Conservation (phyloP, 2,329 filamentous ascomycete genomes). For the Leptographium radiaticola region DNA sequence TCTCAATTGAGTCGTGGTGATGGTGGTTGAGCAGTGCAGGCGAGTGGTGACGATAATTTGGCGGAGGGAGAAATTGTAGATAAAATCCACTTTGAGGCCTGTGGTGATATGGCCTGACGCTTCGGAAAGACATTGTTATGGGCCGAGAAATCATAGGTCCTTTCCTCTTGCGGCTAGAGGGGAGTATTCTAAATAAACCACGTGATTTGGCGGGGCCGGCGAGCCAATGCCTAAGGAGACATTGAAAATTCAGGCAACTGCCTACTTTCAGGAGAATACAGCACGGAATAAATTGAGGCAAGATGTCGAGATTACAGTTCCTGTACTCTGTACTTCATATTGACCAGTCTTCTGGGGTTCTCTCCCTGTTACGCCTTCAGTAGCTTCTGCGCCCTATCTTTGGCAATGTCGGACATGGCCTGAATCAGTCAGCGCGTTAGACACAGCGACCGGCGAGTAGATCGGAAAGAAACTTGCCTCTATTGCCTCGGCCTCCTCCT, state of each 20-base stretch:
- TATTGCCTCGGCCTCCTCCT: slow-evolving; percentile 62
- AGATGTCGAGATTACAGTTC: neutral
- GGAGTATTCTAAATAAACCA: neutral
- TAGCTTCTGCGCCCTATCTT: slow-evolving; percentile 61
- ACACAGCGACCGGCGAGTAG: neutral
- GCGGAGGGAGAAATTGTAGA: slow-evolving; percentile 1
- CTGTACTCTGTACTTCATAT: neutral
- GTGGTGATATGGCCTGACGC: slow-evolving; percentile 14
- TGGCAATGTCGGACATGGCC: slow-evolving; percentile 89
- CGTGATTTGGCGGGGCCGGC: neutral
- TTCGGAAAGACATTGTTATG: slow-evolving; percentile 6
- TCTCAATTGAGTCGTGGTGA: slow-evolving; percentile 6
- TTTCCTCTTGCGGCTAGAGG: slow-evolving; percentile 8
- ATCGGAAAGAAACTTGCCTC: slow-evolving; percentile 37
- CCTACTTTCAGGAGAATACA: neutral
- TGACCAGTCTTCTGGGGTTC: neutral
- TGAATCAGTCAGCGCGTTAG: slow-evolving; percentile 20
- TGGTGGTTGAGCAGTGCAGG: neutral
- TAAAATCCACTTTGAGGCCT: slow-evolving; percentile 8
- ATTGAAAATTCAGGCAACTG: neutral
- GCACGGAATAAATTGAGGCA: neutral
- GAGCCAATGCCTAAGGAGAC: slow-evolving; percentile 3
- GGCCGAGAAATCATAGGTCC: slow-evolving; percentile 10
- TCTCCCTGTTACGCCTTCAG: slow-evolving; percentile 2
- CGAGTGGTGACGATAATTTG: slow-evolving; percentile 2